phyloP scores from a whole-genome alignment of 2,329 filamentous ascomycete genomes.

The Penicillium oxalicum region DNA sequence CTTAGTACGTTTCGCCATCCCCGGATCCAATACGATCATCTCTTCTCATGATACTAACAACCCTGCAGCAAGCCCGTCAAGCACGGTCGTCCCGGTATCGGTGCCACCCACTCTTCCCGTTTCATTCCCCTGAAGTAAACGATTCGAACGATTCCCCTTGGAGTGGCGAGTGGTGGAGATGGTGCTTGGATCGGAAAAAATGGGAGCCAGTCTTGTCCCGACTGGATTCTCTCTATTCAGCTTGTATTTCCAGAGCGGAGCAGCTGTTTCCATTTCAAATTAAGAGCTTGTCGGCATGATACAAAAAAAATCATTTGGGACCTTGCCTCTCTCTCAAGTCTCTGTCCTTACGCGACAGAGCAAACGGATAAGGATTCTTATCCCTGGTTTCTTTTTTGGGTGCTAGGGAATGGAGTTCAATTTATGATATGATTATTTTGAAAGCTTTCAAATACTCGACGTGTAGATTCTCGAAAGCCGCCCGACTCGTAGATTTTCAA shows the following conservation, averaged over 20 bases:
- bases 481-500: not conserved
- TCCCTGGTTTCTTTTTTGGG: conserved; percentile 9
- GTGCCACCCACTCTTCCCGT: conserved; percentile 99
- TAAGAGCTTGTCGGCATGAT: conserved; percentile 36
- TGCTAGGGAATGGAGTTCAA: conserved; percentile 37
- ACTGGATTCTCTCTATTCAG: conserved; percentile 33
- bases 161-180: conserved; percentile 34
- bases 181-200: conserved; percentile 33
- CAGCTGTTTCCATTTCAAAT: conserved; percentile 38
- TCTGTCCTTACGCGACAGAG: conserved; percentile 43
- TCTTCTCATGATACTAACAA: conserved; percentile 44
- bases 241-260: conserved; percentile 37
- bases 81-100: conserved; percentile 99
- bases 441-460: not conserved
- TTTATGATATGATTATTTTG: conserved; percentile 19
- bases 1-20: conserved; percentile 68
- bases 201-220: conserved; percentile 23
- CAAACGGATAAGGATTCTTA: conserved; percentile 14
- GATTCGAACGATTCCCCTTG: conserved; percentile 34
- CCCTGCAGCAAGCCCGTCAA: conserved; percentile 89
- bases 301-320: conserved; percentile 15
- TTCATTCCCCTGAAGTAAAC: conserved; percentile 99
- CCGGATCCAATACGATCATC: no score
- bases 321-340: conserved; percentile 23
- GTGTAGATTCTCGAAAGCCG: not conserved